Base-by-base conservation (phyloP, 2,329 filamentous ascomycete genomes). In the Epichloe sp. region DNA sequence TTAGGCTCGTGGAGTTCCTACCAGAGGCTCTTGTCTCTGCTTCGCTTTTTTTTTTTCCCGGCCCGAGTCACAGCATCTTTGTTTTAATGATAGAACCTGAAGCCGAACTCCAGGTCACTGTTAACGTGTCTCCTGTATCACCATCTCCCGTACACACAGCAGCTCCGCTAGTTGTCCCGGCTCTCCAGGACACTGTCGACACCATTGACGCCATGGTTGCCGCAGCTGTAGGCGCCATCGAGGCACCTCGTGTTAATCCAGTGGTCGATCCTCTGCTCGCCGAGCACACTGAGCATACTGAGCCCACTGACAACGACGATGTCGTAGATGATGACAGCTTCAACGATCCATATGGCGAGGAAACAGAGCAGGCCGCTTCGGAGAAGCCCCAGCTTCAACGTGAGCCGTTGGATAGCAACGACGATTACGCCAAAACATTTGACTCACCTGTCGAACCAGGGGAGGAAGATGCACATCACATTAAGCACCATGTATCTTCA, bases 181-280 rank as follows among this genome's bases (percentile, higher is more conserved):
- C 67, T 26, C 72, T 79, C 52, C 75, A 78, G 60, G 67, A 76
- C 54, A 75, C 73, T 50, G 75, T 74, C 58, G 74, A 77, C 56
- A 70, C 66, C 54, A 66, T 75, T 54, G 71, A 71, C 66, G 68
- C 67, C 60, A 75, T 73, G 68, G 67, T 68, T 53, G 66, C 64
- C 53, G 67, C 63, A 38, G 67, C 61, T 46, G 56, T 60, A 5
- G 47, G 50, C 42, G 60, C 59, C 23, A 59, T 59, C 21, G 60
- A 59, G 15, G 60, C 55, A 51, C 51, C 55, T 54, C 56, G 59
- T 51, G 65, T 62, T 53, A 58, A 58, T 44, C 53, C 59, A 26
- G 56, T 56, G 53, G 59, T 63, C 56, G 63, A 69, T 56, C 63
- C 63, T 56, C 62, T 62, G 49, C 57, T 64, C 44, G 50, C 47